A percentile compares a stretch with the other conserved stretches of the same genome.
Conservation (phyloP, 371 early-diverging fungal genomes). For the Conidiobolus incongruus region DNA sequence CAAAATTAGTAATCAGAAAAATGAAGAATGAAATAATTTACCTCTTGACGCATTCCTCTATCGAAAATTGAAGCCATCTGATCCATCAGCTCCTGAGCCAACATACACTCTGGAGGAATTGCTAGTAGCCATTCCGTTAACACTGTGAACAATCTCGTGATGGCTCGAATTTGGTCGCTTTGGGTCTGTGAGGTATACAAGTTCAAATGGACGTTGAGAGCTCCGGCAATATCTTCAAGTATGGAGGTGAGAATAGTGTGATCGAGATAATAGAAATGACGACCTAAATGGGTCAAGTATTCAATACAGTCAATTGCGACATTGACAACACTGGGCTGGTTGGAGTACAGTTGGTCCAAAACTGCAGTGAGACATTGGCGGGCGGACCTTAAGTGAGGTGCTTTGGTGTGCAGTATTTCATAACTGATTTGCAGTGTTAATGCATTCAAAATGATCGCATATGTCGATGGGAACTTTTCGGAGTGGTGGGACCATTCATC, state of each 20-base stretch:
- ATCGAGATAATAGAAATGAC: not conserved
- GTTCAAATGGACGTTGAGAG: constrained; percentile 1
- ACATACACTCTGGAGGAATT: no score
- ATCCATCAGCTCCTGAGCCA: no score
- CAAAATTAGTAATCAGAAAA: no score
- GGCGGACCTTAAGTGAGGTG: not conserved
- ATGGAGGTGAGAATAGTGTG: not conserved
- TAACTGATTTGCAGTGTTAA: not conserved
- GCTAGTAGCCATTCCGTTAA: constrained; percentile 1
- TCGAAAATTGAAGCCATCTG: no score
- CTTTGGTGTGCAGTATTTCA: not conserved
- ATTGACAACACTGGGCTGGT: not conserved
- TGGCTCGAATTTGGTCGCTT: not conserved
- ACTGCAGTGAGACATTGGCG: not conserved
- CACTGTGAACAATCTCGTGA: not conserved
- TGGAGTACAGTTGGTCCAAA: constrained; percentile 1
- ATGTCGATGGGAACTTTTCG: not conserved
- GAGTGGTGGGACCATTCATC: not conserved
- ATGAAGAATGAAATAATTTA: no score
- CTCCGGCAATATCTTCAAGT: constrained; percentile 2
- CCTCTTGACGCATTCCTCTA: no score
- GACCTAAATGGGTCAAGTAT: not conserved
- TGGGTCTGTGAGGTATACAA: not conserved
- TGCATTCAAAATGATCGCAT: not conserved
- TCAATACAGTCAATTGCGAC: not conserved